A percentile compares a stretch with the other conserved stretches of the same genome.
phyloP scores from a whole-genome alignment of 768 basidiomycete genomes.

The Rhodotorula sphaerocarpa region DNA sequence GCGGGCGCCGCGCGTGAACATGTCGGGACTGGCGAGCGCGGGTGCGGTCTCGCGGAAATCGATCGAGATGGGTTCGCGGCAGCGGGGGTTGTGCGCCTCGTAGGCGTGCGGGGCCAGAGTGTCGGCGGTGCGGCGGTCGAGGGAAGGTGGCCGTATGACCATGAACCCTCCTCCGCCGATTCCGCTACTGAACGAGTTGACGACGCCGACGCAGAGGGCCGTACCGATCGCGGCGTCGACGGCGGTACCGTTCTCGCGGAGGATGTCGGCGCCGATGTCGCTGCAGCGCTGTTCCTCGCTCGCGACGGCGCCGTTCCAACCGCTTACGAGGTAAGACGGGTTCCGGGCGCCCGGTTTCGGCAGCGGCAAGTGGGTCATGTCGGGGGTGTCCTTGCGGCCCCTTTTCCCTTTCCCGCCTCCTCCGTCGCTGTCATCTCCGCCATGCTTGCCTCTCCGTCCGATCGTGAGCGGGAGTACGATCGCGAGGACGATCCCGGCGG shows the following conservation, averaged over 20 bases:
- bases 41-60: constrained; percentile 89
- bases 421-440: background rate
- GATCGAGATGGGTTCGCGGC: constrained; percentile 44
- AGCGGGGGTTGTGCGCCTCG: constrained; percentile 13
- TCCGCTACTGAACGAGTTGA: constrained; percentile 78
- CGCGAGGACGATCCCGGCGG: constrained; percentile 13
- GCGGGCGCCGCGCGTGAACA: constrained; percentile 48
- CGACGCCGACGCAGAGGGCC: constrained; percentile 57
- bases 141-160: constrained; percentile 62
- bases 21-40: constrained; percentile 59
- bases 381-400: constrained; percentile 11
- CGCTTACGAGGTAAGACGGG: constrained; percentile 56
- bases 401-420: constrained; percentile 1
- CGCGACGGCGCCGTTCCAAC: constrained; percentile 74
- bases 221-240: constrained; percentile 77
- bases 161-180: constrained; percentile 61
- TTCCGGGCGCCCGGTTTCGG: constrained; percentile 46
- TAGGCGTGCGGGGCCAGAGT: constrained; percentile 28
- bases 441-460: constrained; percentile 7
- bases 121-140: background rate
- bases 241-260: constrained; percentile 69
- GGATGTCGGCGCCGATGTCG: constrained; percentile 61
- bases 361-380: constrained; percentile 33
- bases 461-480: constrained; percentile 30
- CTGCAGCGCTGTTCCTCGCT: constrained; percentile 81